phyloP scores from a whole-genome alignment of 306 rosid genomes.

The Medicago lupulina region DNA sequence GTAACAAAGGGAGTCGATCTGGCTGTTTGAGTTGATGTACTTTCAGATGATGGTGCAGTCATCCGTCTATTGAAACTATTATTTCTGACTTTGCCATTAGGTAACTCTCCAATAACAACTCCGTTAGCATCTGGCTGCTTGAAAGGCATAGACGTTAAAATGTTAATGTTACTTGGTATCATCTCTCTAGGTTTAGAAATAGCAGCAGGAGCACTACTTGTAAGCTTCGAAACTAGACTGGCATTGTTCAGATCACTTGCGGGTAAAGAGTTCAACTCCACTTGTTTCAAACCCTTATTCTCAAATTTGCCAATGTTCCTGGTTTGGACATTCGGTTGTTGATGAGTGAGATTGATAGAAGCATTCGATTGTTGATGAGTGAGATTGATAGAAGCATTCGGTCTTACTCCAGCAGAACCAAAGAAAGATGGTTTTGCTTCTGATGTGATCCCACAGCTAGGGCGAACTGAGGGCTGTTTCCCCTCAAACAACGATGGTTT shows the following conservation, averaged over 20 bases:
- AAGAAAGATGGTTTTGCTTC: constrained; percentile 64
- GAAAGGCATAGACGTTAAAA: constrained; percentile 57
- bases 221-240: constrained; percentile 59
- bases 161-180: constrained; percentile 54
- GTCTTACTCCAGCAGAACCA: constrained; percentile 58
- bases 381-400: constrained; percentile 49
- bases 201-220: constrained; percentile 56
- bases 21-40: constrained; percentile 57
- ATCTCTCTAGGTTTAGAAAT: constrained; percentile 70
- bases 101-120: constrained; percentile 60
- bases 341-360: constrained; percentile 51
- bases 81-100: constrained; percentile 69
- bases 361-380: constrained; percentile 56
- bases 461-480: constrained; percentile 48
- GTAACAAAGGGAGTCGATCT: constrained; percentile 59
- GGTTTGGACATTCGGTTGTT: constrained; percentile 55
- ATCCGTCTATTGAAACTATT: constrained; percentile 51
- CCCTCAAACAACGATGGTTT: constrained; percentile 63
- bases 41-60: constrained; percentile 63
- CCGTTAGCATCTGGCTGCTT: constrained; percentile 69
- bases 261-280: constrained; percentile 80
- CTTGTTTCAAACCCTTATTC: constrained; percentile 65
- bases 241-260: constrained; percentile 56
- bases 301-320: constrained; percentile 60
- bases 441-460: constrained; percentile 55